phyloP scores from a whole-genome alignment of 1,284 basidiomycete species.

The Cutaneotrichosporon dermatis region DNA sequence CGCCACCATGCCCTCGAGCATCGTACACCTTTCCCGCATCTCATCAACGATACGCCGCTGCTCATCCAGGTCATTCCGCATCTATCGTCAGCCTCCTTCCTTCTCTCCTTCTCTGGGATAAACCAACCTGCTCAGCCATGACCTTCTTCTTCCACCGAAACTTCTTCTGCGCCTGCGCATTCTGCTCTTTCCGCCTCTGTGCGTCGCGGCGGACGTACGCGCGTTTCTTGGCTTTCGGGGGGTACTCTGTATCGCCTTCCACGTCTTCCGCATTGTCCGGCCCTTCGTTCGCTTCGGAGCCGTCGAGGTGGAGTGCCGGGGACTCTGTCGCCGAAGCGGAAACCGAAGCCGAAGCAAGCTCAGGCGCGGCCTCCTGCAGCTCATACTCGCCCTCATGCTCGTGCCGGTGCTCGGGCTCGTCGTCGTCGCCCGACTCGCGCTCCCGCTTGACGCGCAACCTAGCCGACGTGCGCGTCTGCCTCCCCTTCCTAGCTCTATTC shows the following conservation, averaged over 20 bases:
- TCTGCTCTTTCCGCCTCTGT: slow-evolving; percentile 27
- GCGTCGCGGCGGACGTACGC: slow-evolving; percentile 22
- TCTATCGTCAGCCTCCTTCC: slow-evolving; percentile 3
- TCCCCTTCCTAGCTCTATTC: too few species aligned
- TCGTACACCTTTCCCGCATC: background rate
- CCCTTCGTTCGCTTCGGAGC: background rate
- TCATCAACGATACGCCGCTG: background rate
- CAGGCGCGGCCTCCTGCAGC: too few species aligned
- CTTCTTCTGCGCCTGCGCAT: slow-evolving; percentile 28
- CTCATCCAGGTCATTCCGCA: slow-evolving; percentile 12
- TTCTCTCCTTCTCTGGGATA: too few species aligned
- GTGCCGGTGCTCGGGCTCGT: background rate
- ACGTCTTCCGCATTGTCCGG: background rate
- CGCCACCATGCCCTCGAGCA: background rate
- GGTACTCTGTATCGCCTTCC: background rate
- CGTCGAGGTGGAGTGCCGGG: background rate
- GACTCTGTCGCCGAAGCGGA: too few species aligned
- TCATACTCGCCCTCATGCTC: too few species aligned
- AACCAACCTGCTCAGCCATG: slow-evolving; percentile 23
- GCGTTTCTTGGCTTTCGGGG: slow-evolving; percentile 10
- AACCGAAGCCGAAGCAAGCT: too few species aligned
- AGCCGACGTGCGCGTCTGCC: background rate
- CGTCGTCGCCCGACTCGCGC: background rate
- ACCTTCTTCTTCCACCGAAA: slow-evolving; percentile 30
- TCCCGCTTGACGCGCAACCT: background rate